These are phyloP conservation scores for Ricinus communis DNA, from an alignment of 345 rosid species.

Conservation along the genomic window DNA sequence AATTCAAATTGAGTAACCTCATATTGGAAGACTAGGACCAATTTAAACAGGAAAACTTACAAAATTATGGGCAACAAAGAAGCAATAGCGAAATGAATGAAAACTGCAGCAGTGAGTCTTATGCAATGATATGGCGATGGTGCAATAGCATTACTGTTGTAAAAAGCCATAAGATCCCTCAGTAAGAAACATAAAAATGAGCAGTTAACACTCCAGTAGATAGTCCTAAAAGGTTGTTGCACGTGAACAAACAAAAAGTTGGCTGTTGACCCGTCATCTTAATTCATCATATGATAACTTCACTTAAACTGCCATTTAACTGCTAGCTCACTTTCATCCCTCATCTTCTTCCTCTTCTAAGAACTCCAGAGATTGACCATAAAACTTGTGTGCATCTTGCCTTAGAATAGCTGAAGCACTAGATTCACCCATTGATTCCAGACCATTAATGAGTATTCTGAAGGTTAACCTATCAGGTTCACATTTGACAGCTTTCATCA, in stretches of 20 bases:
- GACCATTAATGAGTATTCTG: conserved; percentile 53
- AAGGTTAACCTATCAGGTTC: conserved; percentile 67
- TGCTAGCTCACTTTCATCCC: conserved; percentile 11
- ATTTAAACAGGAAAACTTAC: not conserved
- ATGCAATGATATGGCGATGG: not conserved
- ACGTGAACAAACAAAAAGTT: not conserved
- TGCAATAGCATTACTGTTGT: not conserved
- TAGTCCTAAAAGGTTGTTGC: not conserved
- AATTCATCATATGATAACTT: not conserved
- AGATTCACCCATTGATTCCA: conserved; percentile 52
- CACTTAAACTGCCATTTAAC: not conserved
- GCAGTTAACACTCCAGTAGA: not conserved
- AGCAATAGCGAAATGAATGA: not conserved
- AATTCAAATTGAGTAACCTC: not conserved
- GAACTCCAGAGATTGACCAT: conserved; percentile 59
- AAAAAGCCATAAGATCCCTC: not conserved
- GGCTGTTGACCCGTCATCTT: not conserved
- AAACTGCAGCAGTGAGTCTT: too few relatives aligned
- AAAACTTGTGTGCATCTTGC: conserved; percentile 57
- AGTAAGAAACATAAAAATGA: not conserved
- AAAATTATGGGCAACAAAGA: not conserved
- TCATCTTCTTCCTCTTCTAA: conserved; percentile 36
- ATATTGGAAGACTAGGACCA: not conserved
- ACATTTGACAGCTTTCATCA: conserved; percentile 59
- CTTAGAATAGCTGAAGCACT: conserved; percentile 42